Evolutionary conservation across 2,329 filamentous ascomycete genomes (phyloP).

Genomic region (Cadophora sp.): DNA sequence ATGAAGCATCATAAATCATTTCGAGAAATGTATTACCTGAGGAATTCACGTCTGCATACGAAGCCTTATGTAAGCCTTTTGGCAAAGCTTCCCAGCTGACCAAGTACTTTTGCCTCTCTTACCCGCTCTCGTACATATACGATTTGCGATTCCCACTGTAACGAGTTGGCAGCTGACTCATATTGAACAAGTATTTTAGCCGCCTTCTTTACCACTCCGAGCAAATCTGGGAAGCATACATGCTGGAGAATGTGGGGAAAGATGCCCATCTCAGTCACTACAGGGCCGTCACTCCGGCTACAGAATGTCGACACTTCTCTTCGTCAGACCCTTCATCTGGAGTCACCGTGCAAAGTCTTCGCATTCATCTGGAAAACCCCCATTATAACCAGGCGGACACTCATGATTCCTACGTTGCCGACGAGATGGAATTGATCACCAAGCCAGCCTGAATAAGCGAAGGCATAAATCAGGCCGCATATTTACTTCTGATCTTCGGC

Average conservation of each 20-base stretch:
- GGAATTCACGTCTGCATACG: too few relatives aligned
- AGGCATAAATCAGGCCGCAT: too few relatives aligned
- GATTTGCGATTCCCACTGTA: background rate
- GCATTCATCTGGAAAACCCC: conserved; percentile 1
- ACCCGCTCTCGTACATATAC: background rate
- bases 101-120: background rate
- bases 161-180: background rate
- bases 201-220: background rate
- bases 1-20: too few relatives aligned
- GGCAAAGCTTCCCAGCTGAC: background rate
- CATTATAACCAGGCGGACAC: background rate
- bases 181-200: background rate
- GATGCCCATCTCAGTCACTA: too few relatives aligned
- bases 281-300: background rate
- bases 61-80: background rate
- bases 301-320: background rate
- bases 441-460: too few relatives aligned
- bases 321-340: background rate
- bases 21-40: too few relatives aligned
- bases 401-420: too few relatives aligned
- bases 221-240: background rate
- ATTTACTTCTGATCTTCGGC: too few relatives aligned
- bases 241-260: background rate
- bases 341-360: background rate
- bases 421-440: too few relatives aligned